phyloP scores from a whole-genome alignment of 2,329 filamentous ascomycete species.

The Calonectria honghensis region DNA sequence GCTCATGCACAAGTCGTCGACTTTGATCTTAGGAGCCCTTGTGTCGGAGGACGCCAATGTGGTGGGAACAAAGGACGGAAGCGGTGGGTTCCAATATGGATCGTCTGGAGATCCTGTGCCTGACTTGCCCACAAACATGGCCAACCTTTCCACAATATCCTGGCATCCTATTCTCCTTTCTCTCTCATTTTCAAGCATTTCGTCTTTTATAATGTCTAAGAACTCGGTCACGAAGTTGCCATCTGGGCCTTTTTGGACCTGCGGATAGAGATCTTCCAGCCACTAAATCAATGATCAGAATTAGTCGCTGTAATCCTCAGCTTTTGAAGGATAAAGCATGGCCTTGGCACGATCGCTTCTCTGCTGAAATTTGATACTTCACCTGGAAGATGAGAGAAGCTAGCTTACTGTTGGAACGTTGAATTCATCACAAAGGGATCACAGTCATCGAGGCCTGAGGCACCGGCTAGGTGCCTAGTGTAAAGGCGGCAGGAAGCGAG shows the following conservation, averaged over 20 bases:
- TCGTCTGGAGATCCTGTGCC: slow-evolving; percentile 3
- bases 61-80: not conserved
- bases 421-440: too few relatives aligned
- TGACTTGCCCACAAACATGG: not conserved
- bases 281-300: not conserved
- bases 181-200: not conserved
- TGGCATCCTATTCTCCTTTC: slow-evolving; percentile 6
- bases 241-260: not conserved
- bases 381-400: not conserved
- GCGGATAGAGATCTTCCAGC: not conserved
- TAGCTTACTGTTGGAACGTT: too few relatives aligned
- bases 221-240: not conserved
- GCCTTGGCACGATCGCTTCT: not conserved
- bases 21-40: not conserved
- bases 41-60: not conserved
- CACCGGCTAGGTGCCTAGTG: too few relatives aligned
- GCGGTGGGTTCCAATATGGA: not conserved
- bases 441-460: too few relatives aligned
- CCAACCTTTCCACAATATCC: not conserved
- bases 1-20: not conserved
- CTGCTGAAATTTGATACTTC: not conserved
- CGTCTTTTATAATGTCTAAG: not conserved
- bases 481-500: too few relatives aligned
- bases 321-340: not conserved
- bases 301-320: too few relatives aligned